A percentile compares a stretch with the other conserved stretches of the same genome.
These are phyloP conservation scores for Hermanozyma aechmeae DNA, from an alignment of 805 yeast genomes.

Conservation along the genomic window DNA sequence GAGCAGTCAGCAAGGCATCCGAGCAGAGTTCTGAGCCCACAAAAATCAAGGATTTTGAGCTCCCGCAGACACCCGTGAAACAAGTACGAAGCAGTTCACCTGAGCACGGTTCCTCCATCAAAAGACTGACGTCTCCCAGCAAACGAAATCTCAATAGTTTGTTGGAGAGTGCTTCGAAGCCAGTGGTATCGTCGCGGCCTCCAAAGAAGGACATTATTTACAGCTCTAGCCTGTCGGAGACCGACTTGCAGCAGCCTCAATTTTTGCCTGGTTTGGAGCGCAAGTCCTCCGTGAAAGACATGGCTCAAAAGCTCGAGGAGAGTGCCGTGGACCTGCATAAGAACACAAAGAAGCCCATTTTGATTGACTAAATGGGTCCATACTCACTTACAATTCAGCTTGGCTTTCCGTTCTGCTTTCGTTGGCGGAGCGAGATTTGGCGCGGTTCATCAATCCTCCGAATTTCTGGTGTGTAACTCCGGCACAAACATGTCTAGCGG, in stretches of 20 bases:
- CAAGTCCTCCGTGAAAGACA: slow-evolving; percentile 24
- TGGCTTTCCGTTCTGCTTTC: too few species aligned
- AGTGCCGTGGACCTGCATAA: too few species aligned
- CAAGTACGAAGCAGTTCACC: neutral
- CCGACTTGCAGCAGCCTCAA: slow-evolving; percentile 20
- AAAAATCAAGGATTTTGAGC: slow-evolving; percentile 2
- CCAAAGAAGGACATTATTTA: slow-evolving; percentile 18
- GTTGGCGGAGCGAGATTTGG: too few species aligned
- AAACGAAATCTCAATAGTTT: too few species aligned
- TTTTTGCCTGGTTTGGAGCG: slow-evolving; percentile 17
- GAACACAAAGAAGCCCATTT: too few species aligned
- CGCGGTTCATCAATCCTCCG: too few species aligned
- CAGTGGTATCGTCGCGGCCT: slow-evolving; percentile 19
- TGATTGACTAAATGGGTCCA: too few species aligned
- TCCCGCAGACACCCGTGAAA: slow-evolving; percentile 1
- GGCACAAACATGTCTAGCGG: too few species aligned
- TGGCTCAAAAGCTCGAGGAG: slow-evolving; percentile 22
- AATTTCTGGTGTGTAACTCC: too few species aligned
- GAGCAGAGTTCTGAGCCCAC: neutral
- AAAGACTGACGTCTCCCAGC: slow-evolving; percentile 3
- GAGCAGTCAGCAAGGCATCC: slow-evolving; percentile 11
- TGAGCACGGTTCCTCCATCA: neutral
- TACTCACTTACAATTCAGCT: too few species aligned
- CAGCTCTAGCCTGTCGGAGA: slow-evolving; percentile 4
- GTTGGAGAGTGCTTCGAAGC: too few species aligned